Percentiles rank a stretch among this genome's conserved stretches.
phyloP scores from a whole-genome alignment of 75 land plant species.

The Adiantum capillusveneris region DNA sequence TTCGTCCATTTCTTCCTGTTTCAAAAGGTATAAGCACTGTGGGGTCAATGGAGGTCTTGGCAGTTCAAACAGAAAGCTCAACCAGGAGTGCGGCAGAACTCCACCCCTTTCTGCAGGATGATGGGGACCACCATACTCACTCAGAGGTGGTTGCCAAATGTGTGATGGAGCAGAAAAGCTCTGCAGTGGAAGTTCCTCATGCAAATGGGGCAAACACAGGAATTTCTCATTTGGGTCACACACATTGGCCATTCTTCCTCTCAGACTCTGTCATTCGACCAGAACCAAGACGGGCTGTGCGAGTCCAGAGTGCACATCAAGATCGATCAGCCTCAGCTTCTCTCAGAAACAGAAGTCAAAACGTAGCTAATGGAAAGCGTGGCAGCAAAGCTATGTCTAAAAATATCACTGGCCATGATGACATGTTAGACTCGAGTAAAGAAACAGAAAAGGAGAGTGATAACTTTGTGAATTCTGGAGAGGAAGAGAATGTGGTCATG shows the following conservation, averaged over 20 bases:
- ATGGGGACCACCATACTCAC: neutral
- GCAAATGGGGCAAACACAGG: neutral
- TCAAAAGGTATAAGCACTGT: neutral
- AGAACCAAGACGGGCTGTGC: no score
- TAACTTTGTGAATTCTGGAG: neutral
- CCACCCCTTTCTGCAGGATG: neutral
- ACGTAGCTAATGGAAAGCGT: no score
- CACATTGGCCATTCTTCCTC: no score
- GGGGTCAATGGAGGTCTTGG: no score
- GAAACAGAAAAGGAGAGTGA: neutral
- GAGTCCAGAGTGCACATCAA: no score
- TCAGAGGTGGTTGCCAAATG: neutral
- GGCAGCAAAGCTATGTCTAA: no score
- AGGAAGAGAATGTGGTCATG: conserved; percentile 54
- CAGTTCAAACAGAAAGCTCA: no score
- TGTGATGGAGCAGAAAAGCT: neutral
- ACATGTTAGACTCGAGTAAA: neutral
- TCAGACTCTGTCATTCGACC: no score
- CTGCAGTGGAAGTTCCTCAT: neutral
- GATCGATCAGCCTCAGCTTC: neutral
- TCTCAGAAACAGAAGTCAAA: no score
- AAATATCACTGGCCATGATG: no score
- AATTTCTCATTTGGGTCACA: no score
- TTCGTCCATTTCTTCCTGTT: neutral
- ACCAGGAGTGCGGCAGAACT: neutral